These are phyloP conservation scores for Camelina neglecta DNA, from an alignment of 345 rosid species.

Conservation along the genomic window DNA sequence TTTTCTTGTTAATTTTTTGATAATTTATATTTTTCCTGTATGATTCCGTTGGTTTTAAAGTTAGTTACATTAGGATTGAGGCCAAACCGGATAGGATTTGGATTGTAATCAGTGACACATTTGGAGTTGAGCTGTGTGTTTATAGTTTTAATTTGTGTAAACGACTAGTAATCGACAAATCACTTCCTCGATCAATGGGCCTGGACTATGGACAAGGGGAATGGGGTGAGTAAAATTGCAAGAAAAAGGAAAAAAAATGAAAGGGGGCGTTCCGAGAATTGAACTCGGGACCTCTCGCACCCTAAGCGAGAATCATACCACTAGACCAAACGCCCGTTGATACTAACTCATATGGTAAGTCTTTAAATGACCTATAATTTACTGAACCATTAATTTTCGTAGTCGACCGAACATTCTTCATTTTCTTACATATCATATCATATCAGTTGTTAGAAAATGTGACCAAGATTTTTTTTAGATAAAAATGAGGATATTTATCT, in stretches of 20 bases:
- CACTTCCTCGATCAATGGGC: not conserved
- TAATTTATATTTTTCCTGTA: not conserved
- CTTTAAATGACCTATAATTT: no score
- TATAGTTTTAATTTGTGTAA: slow-evolving; percentile 12
- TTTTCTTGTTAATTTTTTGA: not conserved
- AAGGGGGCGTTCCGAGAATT: slow-evolving; percentile 73
- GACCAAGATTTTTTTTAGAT: no score
- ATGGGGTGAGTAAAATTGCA: no score
- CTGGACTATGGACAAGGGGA: not conserved
- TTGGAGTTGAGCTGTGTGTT: not conserved
- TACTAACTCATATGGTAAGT: no score
- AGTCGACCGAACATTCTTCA: no score
- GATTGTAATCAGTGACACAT: not conserved
- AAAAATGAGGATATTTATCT: no score
- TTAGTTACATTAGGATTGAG: not conserved
- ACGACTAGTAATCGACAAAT: not conserved
- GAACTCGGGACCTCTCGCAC: slow-evolving; percentile 89
- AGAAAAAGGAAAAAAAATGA: not conserved
- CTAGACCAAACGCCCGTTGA: slow-evolving; percentile 81
- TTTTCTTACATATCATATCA: no score
- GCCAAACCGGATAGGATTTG: slow-evolving; percentile 1
- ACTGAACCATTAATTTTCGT: no score
- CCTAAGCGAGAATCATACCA: slow-evolving; percentile 94
- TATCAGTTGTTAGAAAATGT: no score
- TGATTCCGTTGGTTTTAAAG: not conserved